Evolutionary conservation across 257 asterid species (phyloP), one percentile per base, ranked within the genome.

Genomic region (Solanum dulcamara): DNA sequence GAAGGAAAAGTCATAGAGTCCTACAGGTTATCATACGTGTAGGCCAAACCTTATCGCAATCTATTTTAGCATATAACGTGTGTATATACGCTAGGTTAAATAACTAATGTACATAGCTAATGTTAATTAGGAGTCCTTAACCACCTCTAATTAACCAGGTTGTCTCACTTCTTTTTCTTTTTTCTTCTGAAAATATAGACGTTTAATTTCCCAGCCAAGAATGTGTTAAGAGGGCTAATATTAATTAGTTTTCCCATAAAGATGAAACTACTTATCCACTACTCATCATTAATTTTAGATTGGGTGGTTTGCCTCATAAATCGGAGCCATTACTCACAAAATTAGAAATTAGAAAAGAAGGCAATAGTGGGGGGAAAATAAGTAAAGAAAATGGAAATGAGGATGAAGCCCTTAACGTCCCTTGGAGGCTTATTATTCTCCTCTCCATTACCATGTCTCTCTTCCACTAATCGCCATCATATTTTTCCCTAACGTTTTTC

Each of bases 271-370:
- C 24, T 44, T 44, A 79, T 18, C 83, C 83, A 48, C 44, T 28
- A 79, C 44, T 79, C 64, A 79, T 48, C 83, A 44, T 75, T 48
- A 79, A 18, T 48, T 79, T 79, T 17, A 51, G 17, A 18, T 30
- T 79, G 64, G 64, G 9, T 66, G 89, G 33, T 84, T 42, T 50
- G 82, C 64, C 91, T 77, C 51, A 62, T 62, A 64, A 59, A 33
- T 11, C 89, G 92, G 92, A 80, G 77, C 84, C 91, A 90, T 77
- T 81, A 82, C 67, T 83, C 72, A 9, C 2, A 62, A 84, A 80
- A 18, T 53, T 18, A 20, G 79, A 5, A 1, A n/a, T n/a, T n/a
- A n/a, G n/a, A n/a, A n/a, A 44, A 84, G 53, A 11, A 72, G 85
- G 81, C 59, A 81, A 83, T 48, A 18, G 10, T 35, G 85, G 55